Percentiles rank a stretch among this genome's conserved stretches.
Conservation (phyloP, 2,329 filamentous ascomycete species). For the Podosphaera aphanis region DNA sequence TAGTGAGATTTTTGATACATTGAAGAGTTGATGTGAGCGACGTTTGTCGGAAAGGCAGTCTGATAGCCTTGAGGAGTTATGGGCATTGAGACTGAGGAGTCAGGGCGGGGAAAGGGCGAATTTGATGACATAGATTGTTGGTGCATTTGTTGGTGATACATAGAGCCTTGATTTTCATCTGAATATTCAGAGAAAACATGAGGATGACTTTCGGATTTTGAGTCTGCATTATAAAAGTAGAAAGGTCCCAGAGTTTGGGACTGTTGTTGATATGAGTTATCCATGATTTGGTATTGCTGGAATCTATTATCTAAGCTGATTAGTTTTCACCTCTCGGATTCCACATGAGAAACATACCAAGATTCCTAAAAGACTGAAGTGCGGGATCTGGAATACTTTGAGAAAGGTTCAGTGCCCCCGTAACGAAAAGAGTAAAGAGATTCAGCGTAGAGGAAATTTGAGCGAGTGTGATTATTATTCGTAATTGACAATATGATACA, state of each 20-base stretch:
- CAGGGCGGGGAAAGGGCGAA: conserved; percentile 40
- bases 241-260: conserved; percentile 44
- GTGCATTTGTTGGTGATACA: conserved; percentile 27
- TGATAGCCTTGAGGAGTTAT: conserved; percentile 15
- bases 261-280: conserved; percentile 13
- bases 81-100: conserved; percentile 35
- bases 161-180: conserved; percentile 23
- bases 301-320: not conserved
- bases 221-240: conserved; percentile 70
- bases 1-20: conserved; percentile 55
- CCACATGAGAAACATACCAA: too few relatives aligned
- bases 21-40: conserved; percentile 56
- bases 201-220: conserved; percentile 46
- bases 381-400: not conserved
- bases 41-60: conserved; percentile 16
- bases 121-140: conserved; percentile 36
- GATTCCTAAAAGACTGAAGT: not conserved
- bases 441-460: not conserved
- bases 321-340: not conserved
- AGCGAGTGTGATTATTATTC: not conserved
- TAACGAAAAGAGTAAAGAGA: not conserved
- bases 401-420: not conserved
- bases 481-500: not conserved
- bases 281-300: conserved; percentile 9
- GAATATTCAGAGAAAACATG: conserved; percentile 50